Evolutionary conservation across 495 filamentous ascomycete genomes (phyloP).

Genomic region (Bombardia bombarda): DNA sequence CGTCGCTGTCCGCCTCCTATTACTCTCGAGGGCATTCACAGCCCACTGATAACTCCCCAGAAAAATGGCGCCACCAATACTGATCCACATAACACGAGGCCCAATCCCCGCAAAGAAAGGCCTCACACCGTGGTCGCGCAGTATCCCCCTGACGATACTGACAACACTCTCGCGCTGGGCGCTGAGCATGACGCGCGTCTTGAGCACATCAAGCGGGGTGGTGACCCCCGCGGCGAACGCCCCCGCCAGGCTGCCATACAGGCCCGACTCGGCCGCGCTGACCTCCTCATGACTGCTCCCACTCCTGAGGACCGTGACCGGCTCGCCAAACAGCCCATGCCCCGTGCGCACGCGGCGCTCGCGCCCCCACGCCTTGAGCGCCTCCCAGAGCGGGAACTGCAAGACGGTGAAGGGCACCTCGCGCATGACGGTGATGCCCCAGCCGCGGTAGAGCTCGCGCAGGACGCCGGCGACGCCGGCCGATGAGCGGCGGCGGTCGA

Average conservation of each 20-base stretch:
- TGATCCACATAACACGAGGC: slow-evolving; percentile 89
- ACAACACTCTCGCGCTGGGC: slow-evolving; percentile 48
- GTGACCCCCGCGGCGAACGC: slow-evolving; percentile 82
- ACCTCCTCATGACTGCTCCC: slow-evolving; percentile 42
- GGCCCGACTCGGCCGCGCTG: slow-evolving; percentile 67
- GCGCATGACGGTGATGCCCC: slow-evolving; percentile 82
- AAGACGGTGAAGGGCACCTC: slow-evolving; percentile 97
- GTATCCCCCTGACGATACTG: slow-evolving; percentile 56
- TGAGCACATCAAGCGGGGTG: slow-evolving; percentile 91
- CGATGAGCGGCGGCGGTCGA: slow-evolving; percentile 40
- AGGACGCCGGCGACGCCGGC: slow-evolving; percentile 52
- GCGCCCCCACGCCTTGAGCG: slow-evolving; percentile 57
- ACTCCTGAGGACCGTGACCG: slow-evolving; percentile 3
- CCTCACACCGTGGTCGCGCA: slow-evolving; percentile 59
- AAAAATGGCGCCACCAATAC: slow-evolving; percentile 87
- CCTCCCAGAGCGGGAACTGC: slow-evolving; percentile 97
- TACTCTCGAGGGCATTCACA: slow-evolving; percentile 57
- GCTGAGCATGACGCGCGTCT: slow-evolving; percentile 92
- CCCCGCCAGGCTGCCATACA: slow-evolving; percentile 79
- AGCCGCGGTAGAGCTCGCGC: slow-evolving; percentile 82
- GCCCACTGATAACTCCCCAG: slow-evolving; percentile 93
- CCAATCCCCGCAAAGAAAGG: slow-evolving; percentile 87
- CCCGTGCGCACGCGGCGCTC: slow-evolving; percentile 28
- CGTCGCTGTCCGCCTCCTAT: too few relatives aligned
- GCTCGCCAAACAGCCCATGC: slow-evolving; percentile 40